These are phyloP conservation scores for Auricularia heimuer DNA, from an alignment of 768 basidiomycete genomes.

Conservation along the genomic window DNA sequence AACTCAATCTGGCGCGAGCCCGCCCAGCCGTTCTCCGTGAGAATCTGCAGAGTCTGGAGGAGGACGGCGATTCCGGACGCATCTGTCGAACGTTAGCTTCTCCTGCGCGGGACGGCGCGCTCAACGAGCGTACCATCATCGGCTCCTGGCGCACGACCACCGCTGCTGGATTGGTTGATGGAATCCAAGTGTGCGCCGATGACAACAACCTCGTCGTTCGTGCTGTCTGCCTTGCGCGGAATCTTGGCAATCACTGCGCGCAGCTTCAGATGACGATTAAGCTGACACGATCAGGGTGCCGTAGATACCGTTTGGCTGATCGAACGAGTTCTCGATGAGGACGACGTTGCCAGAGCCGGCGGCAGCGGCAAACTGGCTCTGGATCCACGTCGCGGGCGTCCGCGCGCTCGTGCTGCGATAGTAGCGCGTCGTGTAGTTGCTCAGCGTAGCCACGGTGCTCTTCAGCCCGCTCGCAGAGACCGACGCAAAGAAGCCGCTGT, in stretches of 20 bases:
- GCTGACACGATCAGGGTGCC: background rate
- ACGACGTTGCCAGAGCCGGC: background rate
- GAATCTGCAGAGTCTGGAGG: background rate
- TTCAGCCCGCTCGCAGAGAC: background rate
- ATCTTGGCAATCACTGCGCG: background rate
- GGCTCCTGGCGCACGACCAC: conserved; percentile 5
- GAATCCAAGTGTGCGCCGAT: conserved; percentile 14
- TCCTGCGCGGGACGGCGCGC: no score
- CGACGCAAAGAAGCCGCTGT: background rate
- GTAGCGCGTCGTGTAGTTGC: background rate
- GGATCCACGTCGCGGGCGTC: background rate
- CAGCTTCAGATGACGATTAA: background rate
- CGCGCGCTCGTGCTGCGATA: background rate
- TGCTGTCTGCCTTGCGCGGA: background rate
- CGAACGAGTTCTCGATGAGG: conserved; percentile 1
- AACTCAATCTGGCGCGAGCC: background rate
- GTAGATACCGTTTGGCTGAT: background rate
- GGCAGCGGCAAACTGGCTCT: background rate
- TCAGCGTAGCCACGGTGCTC: background rate
- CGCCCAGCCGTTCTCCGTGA: background rate
- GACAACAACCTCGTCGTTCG: conserved; percentile 3
- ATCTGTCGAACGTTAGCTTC: background rate
- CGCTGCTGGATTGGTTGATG: conserved; percentile 10
- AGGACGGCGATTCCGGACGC: background rate
- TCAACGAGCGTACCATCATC: background rate